Conservation (phyloP, 192 early-diverging fungal genomes). For the Backusella psychrophila region DNA sequence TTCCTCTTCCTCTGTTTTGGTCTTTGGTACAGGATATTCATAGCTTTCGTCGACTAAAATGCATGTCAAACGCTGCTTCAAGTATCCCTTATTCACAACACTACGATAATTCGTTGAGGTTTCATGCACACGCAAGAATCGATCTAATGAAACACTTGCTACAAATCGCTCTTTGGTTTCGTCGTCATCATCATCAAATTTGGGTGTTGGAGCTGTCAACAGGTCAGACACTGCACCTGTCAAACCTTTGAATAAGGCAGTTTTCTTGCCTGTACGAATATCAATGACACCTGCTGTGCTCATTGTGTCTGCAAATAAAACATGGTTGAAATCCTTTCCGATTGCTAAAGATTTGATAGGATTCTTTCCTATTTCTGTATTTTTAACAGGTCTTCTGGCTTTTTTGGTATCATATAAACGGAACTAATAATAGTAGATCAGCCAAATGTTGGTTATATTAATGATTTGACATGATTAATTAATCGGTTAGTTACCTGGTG, state of each 20-base stretch:
- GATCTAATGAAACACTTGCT: conserved; percentile 67
- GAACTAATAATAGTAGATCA: conserved; percentile 43
- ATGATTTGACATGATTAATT: neutral
- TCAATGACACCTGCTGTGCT: conserved; percentile 61
- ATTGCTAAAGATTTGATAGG: conserved; percentile 58
- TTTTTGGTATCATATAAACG: conserved; percentile 81
- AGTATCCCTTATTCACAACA: conserved; percentile 62
- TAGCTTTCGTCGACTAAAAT: conserved; percentile 62
- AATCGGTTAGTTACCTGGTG: conserved; percentile 47
- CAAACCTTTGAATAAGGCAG: conserved; percentile 62
- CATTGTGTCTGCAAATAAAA: conserved; percentile 65
- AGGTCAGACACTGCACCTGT: conserved; percentile 51
- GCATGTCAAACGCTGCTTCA: conserved; percentile 72
- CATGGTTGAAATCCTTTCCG: conserved; percentile 47
- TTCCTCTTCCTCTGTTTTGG: conserved; percentile 20
- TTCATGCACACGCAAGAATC: conserved; percentile 78
- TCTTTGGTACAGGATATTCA: conserved; percentile 24
- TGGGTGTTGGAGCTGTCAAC: neutral
- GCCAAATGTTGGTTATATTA: neutral
- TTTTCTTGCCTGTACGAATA: conserved; percentile 51
- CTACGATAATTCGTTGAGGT: conserved; percentile 45
- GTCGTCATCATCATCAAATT: neutral
- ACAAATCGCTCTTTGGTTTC: neutral
- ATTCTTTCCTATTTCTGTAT: conserved; percentile 65
- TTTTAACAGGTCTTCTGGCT: conserved; percentile 65